Evolutionary conservation across 2,329 filamentous ascomycete species (phyloP), one percentile per base, ranked within the genome.

Genomic region (Periconia macrospinosa): DNA sequence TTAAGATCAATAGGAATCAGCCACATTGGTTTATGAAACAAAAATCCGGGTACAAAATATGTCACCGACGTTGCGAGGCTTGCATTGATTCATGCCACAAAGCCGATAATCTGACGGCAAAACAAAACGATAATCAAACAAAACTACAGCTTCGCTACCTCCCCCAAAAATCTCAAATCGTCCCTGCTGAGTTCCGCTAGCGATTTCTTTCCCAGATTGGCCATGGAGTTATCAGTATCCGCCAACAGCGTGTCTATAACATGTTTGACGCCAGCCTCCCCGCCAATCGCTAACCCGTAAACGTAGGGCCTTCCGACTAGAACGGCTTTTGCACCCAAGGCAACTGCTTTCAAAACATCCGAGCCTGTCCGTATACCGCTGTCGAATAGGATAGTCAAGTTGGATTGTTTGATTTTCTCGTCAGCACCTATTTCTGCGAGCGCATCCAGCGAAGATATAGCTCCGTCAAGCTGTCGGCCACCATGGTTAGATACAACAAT

Each of bases 401-500:
- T 57, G 7, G 67, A 70, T 18, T 46, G 55, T 44, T 70, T 71
- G 14, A 71, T 68, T 33, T 59, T 63, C 14, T 66, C 66, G 45
- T 72, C 72, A 0, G 53, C 66, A 3, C 64, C 68, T 45, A 75
- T 75, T 49, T 73, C 69, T 15, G 69, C 66, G 15, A 75, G 58
- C 1, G 69, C 71, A 54, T 74, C 71, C 0, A 75, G 56, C 23
- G 63, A 69, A 0, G 61, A 58, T 30, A 73, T 68, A 0, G 68
- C 72, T 1, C 72, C 72, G 50, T 74, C 66, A 1, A 73, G 60
- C 52, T 75, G 72, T 37, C 72, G 55, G 3, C 72, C 72, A 6
- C 71, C 72, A 52, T 75, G 72, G 44, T 75, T 74, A 13, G 68
- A 71, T 2, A 75, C 71, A 11, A 75, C 55, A 45, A 75, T 74